Conservation (phyloP, 257 asterid species). For the Solanum pennellii region DNA sequence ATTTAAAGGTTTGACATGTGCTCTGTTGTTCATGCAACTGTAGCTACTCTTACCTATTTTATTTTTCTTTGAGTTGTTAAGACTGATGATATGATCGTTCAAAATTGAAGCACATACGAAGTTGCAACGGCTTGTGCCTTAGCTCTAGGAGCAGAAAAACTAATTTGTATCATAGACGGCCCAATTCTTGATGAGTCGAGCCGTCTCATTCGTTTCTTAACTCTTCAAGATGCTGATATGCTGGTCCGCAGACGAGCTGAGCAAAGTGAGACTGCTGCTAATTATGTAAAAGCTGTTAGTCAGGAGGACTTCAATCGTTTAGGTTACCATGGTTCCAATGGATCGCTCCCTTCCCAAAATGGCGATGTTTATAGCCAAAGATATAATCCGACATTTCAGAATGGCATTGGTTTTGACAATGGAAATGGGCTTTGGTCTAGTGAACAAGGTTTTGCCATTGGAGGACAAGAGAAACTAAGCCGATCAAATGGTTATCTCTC, state of each 20-base stretch:
- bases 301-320: conserved; percentile 36
- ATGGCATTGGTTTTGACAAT: conserved; percentile 90
- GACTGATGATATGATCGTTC: conserved; percentile 2
- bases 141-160: conserved; percentile 90
- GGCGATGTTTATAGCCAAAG: conserved; percentile 28
- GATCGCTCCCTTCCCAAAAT: conserved; percentile 17
- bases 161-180: conserved; percentile 81
- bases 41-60: background rate
- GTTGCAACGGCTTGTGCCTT: conserved; percentile 96
- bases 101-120: conserved; percentile 71
- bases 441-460: conserved; percentile 92
- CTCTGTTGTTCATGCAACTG: background rate
- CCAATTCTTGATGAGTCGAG: conserved; percentile 73
- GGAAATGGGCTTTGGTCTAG: conserved; percentile 85
- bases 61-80: background rate
- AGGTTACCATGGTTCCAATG: conserved; percentile 18
- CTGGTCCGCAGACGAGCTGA: conserved; percentile 65
- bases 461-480: conserved; percentile 90
- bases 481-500: conserved; percentile 74
- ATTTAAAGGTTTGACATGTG: background rate
- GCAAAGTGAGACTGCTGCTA: conserved; percentile 85
- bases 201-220: conserved; percentile 62
- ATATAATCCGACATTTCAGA: conserved; percentile 59
- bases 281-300: conserved; percentile 74
- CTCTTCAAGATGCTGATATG: conserved; percentile 79